Conservation (phyloP, 1,284 basidiomycete genomes). For the Leccinum solheimii region DNA sequence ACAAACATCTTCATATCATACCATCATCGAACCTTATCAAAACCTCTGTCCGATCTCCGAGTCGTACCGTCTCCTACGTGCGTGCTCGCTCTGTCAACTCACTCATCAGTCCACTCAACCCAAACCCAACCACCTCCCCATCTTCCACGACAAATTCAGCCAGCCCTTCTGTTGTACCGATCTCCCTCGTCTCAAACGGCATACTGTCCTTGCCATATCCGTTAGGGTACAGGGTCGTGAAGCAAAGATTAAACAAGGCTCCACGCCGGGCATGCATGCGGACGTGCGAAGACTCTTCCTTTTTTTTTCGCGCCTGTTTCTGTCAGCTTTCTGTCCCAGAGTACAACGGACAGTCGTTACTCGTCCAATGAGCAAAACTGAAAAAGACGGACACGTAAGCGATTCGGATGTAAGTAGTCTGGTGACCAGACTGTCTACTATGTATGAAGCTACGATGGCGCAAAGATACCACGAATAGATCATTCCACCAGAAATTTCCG, state of each 20-base stretch:
- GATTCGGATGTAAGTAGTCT: too few species aligned
- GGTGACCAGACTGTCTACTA: too few species aligned
- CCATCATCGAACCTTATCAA: constrained; percentile 21
- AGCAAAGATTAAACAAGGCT: constrained; percentile 14
- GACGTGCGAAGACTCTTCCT: constrained; percentile 24
- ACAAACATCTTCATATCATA: background rate
- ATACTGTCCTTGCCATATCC: constrained; percentile 33
- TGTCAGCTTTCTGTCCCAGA: too few species aligned
- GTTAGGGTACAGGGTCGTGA: constrained; percentile 27
- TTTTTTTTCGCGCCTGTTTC: too few species aligned
- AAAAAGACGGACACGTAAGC: too few species aligned
- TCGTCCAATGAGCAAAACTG: too few species aligned
- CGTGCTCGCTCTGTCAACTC: constrained; percentile 19
- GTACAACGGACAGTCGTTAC: too few species aligned
- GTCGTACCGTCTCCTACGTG: constrained; percentile 8
- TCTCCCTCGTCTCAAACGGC: constrained; percentile 29
- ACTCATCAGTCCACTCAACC: constrained; percentile 18
- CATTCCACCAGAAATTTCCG: too few species aligned
- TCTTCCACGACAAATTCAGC: constrained; percentile 26
- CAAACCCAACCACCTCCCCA: constrained; percentile 31
- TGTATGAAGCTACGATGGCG: background rate
- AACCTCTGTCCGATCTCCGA: constrained; percentile 11
- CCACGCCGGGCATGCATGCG: constrained; percentile 20
- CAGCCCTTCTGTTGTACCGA: constrained; percentile 6
- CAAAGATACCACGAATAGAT: background rate